phyloP scores from a whole-genome alignment of 345 rosid species.

The Excoecaria agallocha region DNA sequence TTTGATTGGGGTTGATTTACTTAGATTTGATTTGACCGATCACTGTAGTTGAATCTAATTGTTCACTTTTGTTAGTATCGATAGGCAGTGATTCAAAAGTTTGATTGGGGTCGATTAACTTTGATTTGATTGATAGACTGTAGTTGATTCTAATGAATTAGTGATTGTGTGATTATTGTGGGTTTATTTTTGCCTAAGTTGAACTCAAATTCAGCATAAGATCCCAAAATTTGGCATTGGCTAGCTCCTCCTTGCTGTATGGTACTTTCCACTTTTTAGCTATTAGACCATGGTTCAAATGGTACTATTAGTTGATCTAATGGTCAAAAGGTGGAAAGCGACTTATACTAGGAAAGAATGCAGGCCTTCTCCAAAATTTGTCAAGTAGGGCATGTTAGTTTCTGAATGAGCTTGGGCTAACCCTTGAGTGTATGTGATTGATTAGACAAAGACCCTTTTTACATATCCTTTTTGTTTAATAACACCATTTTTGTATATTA shows the following conservation, averaged over 20 bases:
- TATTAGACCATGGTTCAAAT: too few species aligned
- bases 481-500: not conserved
- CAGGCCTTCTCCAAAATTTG: not conserved
- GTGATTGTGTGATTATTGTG: not conserved
- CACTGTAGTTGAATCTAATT: not conserved
- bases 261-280: too few species aligned
- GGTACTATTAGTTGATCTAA: too few species aligned
- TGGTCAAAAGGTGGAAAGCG: too few species aligned
- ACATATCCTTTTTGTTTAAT: not conserved
- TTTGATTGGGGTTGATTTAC: not conserved
- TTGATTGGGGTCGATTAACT: not conserved
- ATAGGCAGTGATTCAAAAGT: not conserved
- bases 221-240: not conserved
- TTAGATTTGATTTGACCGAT: not conserved
- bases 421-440: not conserved
- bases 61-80: not conserved
- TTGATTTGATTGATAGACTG: not conserved
- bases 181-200: not conserved
- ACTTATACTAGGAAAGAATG: too few species aligned
- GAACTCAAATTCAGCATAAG: not conserved
- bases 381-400: not conserved
- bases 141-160: not conserved
- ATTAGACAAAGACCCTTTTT: not conserved
- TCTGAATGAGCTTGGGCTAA: not conserved
- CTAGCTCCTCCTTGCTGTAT: too few species aligned